Percentiles rank a stretch among this genome's conserved stretches.
Conservation (phyloP, 2,329 filamentous ascomycete species). For the Paecilomyces variotii region DNA sequence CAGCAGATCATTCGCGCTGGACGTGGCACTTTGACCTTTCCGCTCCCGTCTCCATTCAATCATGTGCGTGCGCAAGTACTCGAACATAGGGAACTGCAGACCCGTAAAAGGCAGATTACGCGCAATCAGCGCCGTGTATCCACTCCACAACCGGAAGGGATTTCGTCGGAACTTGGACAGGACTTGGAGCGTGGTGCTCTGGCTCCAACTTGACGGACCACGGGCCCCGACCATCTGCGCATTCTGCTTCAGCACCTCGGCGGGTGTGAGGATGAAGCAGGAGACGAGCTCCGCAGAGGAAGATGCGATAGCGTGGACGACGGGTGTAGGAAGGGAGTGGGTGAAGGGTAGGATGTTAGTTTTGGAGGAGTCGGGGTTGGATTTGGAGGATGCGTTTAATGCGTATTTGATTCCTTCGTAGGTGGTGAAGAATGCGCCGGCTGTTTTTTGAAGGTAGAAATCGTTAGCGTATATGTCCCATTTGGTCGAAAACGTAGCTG, state of each 20-base stretch:
- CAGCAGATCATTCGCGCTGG: slow-evolving; percentile 28
- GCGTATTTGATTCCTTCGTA: slow-evolving; percentile 69
- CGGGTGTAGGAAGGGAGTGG: slow-evolving; percentile 52
- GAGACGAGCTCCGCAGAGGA: slow-evolving; percentile 73
- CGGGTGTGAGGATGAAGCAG: slow-evolving; percentile 78
- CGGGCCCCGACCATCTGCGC: slow-evolving; percentile 62
- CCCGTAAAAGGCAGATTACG: slow-evolving; percentile 83
- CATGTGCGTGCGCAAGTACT: slow-evolving; percentile 55
- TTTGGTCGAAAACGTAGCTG: neutral
- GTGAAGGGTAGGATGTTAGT: slow-evolving; percentile 14
- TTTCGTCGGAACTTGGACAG: slow-evolving; percentile 48
- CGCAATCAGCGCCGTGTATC: slow-evolving; percentile 73
- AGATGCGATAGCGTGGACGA: slow-evolving; percentile 67
- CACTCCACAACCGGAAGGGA: slow-evolving; percentile 53
- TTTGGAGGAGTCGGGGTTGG: slow-evolving; percentile 6
- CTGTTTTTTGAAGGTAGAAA: slow-evolving; percentile 34
- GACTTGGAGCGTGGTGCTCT: slow-evolving; percentile 49
- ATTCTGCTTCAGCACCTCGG: slow-evolving; percentile 89
- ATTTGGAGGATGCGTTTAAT: slow-evolving; percentile 45
- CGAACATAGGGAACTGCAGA: slow-evolving; percentile 81
- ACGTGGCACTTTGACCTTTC: slow-evolving; percentile 24
- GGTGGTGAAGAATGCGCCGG: slow-evolving; percentile 81
- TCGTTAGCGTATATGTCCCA: neutral
- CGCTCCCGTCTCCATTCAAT: slow-evolving; percentile 32
- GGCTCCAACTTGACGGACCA: slow-evolving; percentile 9